phyloP scores from a whole-genome alignment of 257 asterid species.

The Cordia subcordata region DNA sequence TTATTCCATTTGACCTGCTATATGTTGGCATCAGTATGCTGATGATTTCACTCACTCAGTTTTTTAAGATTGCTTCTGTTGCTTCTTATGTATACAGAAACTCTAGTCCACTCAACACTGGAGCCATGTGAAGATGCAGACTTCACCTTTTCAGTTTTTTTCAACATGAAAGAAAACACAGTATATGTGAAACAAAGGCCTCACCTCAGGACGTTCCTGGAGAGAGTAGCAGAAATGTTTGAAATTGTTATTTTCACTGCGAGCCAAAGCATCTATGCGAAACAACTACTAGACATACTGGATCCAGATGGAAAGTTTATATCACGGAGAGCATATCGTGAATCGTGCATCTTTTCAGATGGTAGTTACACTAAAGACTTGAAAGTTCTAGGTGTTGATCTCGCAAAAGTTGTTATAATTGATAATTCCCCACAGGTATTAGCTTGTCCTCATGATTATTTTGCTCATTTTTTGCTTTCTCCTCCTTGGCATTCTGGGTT shows the following conservation, averaged over 20 bases:
- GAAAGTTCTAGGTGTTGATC: slow-evolving; percentile 86
- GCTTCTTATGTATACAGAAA: slow-evolving; percentile 36
- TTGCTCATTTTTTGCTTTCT: no score
- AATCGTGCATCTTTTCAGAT: slow-evolving; percentile 77
- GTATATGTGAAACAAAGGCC: slow-evolving; percentile 92
- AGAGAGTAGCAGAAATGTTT: slow-evolving; percentile 84
- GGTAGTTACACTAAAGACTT: slow-evolving; percentile 81
- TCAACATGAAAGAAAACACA: slow-evolving; percentile 77
- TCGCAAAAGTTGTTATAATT: slow-evolving; percentile 81
- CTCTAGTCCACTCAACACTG: slow-evolving; percentile 90
- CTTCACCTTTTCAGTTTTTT: slow-evolving; percentile 82
- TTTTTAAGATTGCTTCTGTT: no score
- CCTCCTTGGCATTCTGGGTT: no score
- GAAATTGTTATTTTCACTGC: slow-evolving; percentile 91
- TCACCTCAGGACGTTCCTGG: slow-evolving; percentile 63
- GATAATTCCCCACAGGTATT: slow-evolving; percentile 95
- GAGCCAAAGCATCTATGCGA: slow-evolving; percentile 92
- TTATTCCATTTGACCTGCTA: no score
- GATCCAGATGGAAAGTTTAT: slow-evolving; percentile 84
- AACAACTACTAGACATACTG: slow-evolving; percentile 75
- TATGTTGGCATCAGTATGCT: no score
- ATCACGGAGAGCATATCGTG: slow-evolving; percentile 88
- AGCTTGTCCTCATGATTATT: no score
- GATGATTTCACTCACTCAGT: no score
- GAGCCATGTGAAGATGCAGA: slow-evolving; percentile 77